Evolutionary conservation across 345 rosid species (phyloP).

Genomic region (Lagerstroemia speciosa): DNA sequence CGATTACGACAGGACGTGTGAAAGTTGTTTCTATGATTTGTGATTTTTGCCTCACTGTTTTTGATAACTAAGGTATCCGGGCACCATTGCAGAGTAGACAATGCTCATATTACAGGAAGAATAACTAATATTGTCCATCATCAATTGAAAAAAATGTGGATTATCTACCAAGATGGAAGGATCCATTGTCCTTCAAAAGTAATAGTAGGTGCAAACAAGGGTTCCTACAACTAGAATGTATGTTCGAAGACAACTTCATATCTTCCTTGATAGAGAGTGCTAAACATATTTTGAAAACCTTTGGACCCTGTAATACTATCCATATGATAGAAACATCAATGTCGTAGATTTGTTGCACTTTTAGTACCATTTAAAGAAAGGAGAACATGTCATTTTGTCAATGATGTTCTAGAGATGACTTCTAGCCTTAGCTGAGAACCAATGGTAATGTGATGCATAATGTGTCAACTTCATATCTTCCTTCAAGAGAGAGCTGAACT

Average conservation of each 20-base stretch:
- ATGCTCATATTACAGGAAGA: no score
- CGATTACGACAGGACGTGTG: no score
- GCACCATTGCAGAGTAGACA: no score
- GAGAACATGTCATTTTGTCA: conserved; percentile 51
- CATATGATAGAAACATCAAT: conserved; percentile 20
- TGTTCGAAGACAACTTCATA: conserved; percentile 34
- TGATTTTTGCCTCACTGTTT: no score
- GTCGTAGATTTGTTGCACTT: conserved; percentile 33
- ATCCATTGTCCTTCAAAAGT: conserved; percentile 59
- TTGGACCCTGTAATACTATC: no score
- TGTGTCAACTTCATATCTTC: no score
- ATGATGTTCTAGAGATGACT: conserved; percentile 35
- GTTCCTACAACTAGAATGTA: conserved; percentile 39
- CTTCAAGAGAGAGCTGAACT: no score
- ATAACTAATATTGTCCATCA: no score
- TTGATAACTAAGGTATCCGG: no score
- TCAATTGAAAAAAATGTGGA: no score
- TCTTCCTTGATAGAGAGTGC: conserved; percentile 32
- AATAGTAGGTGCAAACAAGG: conserved; percentile 53
- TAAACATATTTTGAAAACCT: no score
- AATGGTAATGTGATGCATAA: conserved; percentile 68
- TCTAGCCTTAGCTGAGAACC: conserved; percentile 63
- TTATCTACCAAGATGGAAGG: conserved; percentile 39
- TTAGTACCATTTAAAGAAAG: conserved; percentile 50
- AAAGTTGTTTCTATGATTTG: no score